Evolutionary conservation across 306 rosid genomes (phyloP), one percentile per base, ranked within the genome.

Genomic region (Vigna nakashimae): DNA sequence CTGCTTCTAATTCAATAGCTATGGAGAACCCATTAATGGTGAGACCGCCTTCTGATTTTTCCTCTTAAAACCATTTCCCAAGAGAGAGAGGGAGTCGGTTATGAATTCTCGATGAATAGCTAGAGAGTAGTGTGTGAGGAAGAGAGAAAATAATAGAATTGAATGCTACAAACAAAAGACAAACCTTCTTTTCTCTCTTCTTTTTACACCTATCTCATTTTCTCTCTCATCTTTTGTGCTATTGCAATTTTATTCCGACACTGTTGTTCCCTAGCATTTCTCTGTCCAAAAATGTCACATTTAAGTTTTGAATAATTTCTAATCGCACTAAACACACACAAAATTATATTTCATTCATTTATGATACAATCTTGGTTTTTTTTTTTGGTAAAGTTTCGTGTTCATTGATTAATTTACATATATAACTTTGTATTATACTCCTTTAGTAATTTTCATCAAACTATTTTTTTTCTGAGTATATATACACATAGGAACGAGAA

Each of bases 11-110:
- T 24, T 22, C 50, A 49, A 65, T 62, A 71, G 83, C 76, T 73
- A 84, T 76, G 7, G 82, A 64, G 69, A 86, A 75, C 56, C 84
- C 90, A 89, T 88, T 80, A 85, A 88, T 83, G 89, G 78, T 67
- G 26, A 62, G 79, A 88, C 88, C 83, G 74, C 62, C 90, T 82
- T 85, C 55, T 74, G 7, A 51, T 48, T 79, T 70, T 79, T 72
- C 36, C 80, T 24, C 80, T 74, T 43, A 66, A 78, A 84, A 65
- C 36, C 84, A 79, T 81, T 49, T 80, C 30, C 63, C 78, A 80
- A 75, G 42, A 79, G 57, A 76, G 57, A 32, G 8, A 62, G 17
- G 14, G 60, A 53, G 93, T 86, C 91, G 88, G 93, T 74, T 74
- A 36, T 49, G 24, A 74, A 66, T n/a, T 88, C 79, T 66, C 40